Base-by-base conservation (phyloP, 768 basidiomycete genomes). In the Dentipellis sp. region DNA sequence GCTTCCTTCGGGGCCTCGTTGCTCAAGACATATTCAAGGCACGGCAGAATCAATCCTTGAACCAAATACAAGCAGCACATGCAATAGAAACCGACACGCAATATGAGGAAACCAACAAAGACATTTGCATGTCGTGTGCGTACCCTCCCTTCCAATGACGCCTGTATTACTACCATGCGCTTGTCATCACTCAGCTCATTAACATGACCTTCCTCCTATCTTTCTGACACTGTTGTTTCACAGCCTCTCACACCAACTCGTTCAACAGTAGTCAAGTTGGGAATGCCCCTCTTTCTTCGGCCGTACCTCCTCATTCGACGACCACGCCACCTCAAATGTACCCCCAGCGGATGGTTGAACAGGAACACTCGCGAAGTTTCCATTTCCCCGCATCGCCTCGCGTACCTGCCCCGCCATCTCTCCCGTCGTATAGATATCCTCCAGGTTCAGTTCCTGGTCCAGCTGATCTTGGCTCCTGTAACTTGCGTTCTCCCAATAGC, bases 1-100 rank as follows among this genome's bases (percentile, higher is more conserved):
- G 89, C 52, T 93, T 93, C 71, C 71, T 93, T 39, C 80, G 81
- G 64, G 81, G 77, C 56, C 75, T 92, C 48, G 75, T 91, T 39
- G 76, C 75, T 37, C 77, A 80, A 61, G 86, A 88, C 62, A 76
- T 77, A 55, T 77, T 82, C 64, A 78, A 79, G 61, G 68, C 75
- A 51, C 78, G 61, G 8, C 61, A 57, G 56, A 59, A 56, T 49
- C 54, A 57, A 11, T 34, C 21, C 9, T 5, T 36, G 19, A 23
- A 45, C 21, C 53, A 19, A 12, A 14, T 21, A 21, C 53, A 40
- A 22, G n/a, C 7, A 22, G n/a, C 7, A 14, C 23, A 59, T 52
- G 58, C 53, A 59, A 10, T 55, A 59, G 11, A 22, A 52, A 4
- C 58, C 50, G 35, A 8, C 50, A 17, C 52, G 53, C 34, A 17